Percentiles rank a stretch among this genome's conserved stretches.
Conservation (phyloP, 192 early-diverging fungal genomes). For the Coemansia sp. region DNA sequence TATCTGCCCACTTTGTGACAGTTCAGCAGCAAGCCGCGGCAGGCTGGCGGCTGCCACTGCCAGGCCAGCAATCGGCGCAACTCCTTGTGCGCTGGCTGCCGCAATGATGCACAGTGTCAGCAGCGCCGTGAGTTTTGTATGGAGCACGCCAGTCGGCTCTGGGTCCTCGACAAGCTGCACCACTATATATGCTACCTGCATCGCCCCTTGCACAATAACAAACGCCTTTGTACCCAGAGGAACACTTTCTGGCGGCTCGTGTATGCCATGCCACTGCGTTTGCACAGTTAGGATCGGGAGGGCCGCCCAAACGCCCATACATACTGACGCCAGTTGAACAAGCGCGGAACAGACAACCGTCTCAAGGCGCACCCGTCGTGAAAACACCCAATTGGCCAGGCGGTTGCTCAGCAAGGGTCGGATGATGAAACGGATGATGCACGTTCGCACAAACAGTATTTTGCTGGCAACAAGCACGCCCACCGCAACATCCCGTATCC, state of each 20-base stretch:
- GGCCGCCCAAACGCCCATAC: not conserved
- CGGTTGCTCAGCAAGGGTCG: constrained; percentile 6
- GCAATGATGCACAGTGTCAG: not conserved
- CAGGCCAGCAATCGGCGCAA: constrained; percentile 1
- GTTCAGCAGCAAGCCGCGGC: not conserved
- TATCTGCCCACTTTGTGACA: not conserved
- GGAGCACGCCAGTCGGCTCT: not conserved
- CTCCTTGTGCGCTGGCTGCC: not conserved
- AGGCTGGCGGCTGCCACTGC: not conserved
- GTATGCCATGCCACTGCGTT: not conserved
- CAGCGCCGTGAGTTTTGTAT: not conserved
- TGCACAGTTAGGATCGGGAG: not conserved
- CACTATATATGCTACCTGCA: constrained; percentile 4
- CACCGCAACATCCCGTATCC: constrained; percentile 15
- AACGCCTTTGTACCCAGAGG: constrained; percentile 1
- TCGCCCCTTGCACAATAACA: constrained; percentile 13
- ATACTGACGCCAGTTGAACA: not conserved
- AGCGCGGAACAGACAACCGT: not conserved
- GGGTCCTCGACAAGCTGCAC: constrained; percentile 5
- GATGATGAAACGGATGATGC: constrained; percentile 18
- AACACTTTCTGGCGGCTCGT: not conserved
- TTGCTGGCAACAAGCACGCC: constrained; percentile 14
- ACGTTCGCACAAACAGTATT: constrained; percentile 29
- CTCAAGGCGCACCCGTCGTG: not conserved
- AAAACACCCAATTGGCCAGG: not conserved